These are phyloP conservation scores for Cochlearia excelsa DNA, from an alignment of 345 rosid species.

Conservation along the genomic window DNA sequence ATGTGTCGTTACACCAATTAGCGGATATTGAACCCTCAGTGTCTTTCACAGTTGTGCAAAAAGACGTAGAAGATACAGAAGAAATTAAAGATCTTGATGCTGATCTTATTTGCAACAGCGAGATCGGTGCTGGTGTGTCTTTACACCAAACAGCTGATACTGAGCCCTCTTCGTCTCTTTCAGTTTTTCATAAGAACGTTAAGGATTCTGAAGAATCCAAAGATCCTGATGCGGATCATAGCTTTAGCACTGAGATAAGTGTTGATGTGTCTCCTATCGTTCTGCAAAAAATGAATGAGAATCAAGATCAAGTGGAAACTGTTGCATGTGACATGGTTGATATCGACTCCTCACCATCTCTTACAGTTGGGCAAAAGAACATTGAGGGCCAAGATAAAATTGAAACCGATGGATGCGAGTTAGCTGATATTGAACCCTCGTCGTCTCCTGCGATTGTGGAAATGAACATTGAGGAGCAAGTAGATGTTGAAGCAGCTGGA, in stretches of 20 bases:
- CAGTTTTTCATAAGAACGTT: neutral
- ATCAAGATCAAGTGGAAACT: too few species aligned
- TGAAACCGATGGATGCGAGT: too few species aligned
- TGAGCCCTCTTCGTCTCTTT: neutral
- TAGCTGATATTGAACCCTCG: neutral
- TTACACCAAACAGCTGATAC: neutral
- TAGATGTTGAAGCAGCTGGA: neutral
- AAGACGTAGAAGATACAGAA: neutral
- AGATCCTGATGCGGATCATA: neutral
- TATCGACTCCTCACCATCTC: constrained; percentile 4
- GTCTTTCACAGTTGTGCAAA: neutral
- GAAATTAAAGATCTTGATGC: neutral
- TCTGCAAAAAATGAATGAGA: neutral
- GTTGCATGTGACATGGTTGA: neutral
- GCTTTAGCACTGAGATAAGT: neutral
- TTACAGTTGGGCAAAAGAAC: constrained; percentile 1
- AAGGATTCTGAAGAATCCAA: neutral
- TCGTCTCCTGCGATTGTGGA: neutral
- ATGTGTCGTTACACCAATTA: too few species aligned
- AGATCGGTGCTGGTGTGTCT: neutral
- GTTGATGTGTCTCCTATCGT: neutral
- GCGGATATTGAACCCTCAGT: constrained; percentile 4
- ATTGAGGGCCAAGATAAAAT: constrained; percentile 1
- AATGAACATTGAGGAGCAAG: neutral
- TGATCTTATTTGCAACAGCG: neutral